A percentile compares a stretch with the other conserved stretches of the same genome.
phyloP scores from a whole-genome alignment of 768 basidiomycete genomes.

The Collybiopsis luxurians region DNA sequence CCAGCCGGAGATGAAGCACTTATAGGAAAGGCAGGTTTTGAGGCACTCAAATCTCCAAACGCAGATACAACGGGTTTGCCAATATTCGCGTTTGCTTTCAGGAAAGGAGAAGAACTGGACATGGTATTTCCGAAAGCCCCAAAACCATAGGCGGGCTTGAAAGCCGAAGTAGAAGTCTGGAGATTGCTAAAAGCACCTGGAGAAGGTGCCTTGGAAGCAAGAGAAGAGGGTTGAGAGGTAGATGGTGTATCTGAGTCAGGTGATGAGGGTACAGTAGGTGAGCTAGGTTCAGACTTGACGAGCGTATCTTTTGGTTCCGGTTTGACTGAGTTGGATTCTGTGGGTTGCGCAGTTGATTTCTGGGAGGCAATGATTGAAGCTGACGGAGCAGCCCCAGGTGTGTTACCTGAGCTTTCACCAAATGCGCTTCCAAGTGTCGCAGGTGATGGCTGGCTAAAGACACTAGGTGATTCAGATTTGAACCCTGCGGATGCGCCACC shows the following conservation, averaged over 20 bases:
- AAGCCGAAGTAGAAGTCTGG: constrained; percentile 31
- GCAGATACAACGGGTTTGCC: constrained; percentile 33
- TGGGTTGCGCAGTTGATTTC: too few relatives aligned
- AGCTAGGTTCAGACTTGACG: not conserved
- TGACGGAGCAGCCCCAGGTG: too few relatives aligned
- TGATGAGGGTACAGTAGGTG: not conserved
- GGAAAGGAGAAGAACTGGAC: constrained; percentile 52
- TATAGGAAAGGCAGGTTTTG: constrained; percentile 13
- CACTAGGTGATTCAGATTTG: not conserved
- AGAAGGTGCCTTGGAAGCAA: constrained; percentile 13
- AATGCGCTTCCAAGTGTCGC: not conserved
- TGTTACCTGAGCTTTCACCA: not conserved
- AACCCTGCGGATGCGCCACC: not conserved
- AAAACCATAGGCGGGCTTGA: constrained; percentile 35
- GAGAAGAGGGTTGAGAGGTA: constrained; percentile 18
- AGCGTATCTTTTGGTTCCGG: not conserved
- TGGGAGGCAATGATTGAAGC: too few relatives aligned
- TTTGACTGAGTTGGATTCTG: not conserved
- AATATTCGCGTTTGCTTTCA: constrained; percentile 29
- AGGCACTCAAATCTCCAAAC: constrained; percentile 23
- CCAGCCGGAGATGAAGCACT: constrained; percentile 15
- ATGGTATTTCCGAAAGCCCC: constrained; percentile 43
- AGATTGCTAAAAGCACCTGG: constrained; percentile 39
- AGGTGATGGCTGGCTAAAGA: not conserved
- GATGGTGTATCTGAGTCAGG: constrained; percentile 2